Evolutionary conservation across 441 rosid species (phyloP), one percentile per base, ranked within the genome.

Genomic region (Croton laevigatus): DNA sequence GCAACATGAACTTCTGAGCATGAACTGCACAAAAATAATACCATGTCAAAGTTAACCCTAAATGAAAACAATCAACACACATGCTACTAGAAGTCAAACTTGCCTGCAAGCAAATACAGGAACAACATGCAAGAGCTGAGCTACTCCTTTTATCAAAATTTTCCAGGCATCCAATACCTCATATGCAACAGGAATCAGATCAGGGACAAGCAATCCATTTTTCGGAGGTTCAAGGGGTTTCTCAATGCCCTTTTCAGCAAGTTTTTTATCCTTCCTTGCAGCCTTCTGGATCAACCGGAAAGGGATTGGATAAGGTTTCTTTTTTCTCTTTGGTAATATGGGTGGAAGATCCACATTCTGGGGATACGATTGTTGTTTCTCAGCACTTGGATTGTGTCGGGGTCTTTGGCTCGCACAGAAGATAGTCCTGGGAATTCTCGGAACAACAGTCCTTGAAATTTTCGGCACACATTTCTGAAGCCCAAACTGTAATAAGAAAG

Each of bases 291-390:
- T 91, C 80, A 85, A 80, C 80, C 78, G 86, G 54, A 90, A 57
- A 55, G 97, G 95, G 69, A 94, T 58, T 48, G 95, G 92, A 76
- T 73, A 94, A 36, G 97, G 97, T 71, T 94, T 94, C 86, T 94
- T 94, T 91, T 89, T 85, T 46, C 79, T 86, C 87, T 84, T 88
- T 27, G 96, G 94, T 48, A 90, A 79, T 66, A 85, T 36, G 27
- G 83, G 87, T 23, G 97, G 97, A 78, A 90, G 89, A 79, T 91
- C 94, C 27, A 84, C 89, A 59, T 91, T 94, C 76, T 91, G 97
- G 8, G 83, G 86, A 76, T 58, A 55, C 20, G 61, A 48, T 42
- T 81, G 73, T 23, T 77, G 73, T 59, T 82, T 90, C 68, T 73
- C 76, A 37, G 55, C 37, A 17, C 23, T 72, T 46, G 72, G 34